Evolutionary conservation across 1,284 basidiomycete genomes (phyloP), one percentile per base, ranked within the genome.

Genomic region (Cutaneotrichosporon dermatis): DNA sequence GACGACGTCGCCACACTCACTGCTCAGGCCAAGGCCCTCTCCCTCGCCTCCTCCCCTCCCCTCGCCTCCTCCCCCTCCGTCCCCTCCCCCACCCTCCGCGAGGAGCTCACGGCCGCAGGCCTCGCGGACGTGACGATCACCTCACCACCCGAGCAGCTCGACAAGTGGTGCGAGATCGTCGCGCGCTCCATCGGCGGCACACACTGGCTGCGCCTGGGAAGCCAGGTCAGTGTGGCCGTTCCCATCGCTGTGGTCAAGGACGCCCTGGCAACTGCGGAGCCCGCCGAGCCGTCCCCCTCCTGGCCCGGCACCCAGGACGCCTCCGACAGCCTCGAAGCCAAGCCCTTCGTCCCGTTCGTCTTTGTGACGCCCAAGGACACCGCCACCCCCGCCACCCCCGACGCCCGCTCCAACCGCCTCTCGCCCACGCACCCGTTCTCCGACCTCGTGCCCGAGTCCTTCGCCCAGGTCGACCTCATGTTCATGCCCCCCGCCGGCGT

Each of bases 391-490:
- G 25, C 25, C 25, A 25, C 25, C 25, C 25, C 25, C 25, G 25
- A 25, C 25, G 25, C 25, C 25, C 25, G 25, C 25, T 25, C 25
- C 25, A 25, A 25, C 25, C 25, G 25, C 7, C 25, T 15, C 41
- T 13, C 40, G 8, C 25, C 13, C 8, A n/a, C 42, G 10, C 46
- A 35, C 33, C 46, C 34, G 4, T 49, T 36, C 46, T 9, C 49
- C n/a, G 36, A 51, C 50, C 50, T 41, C 15, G 16, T 9, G 16
- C 50, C 50, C 39, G 34, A 48, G 16, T 15, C 50, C 5, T 72
- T 72, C 63, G 72, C 64, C 58, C 71, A 74, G 48, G 54, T 74
- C 55, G 74, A 76, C 54, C 44, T 73, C 4, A 54, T 69, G 10
- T 52, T 73, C 49, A 34, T 63, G 16, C 62, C 66, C 3, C 43